phyloP scores from a whole-genome alignment of 2,329 filamentous ascomycete genomes.

The Phaeomoniella chlamydospora region DNA sequence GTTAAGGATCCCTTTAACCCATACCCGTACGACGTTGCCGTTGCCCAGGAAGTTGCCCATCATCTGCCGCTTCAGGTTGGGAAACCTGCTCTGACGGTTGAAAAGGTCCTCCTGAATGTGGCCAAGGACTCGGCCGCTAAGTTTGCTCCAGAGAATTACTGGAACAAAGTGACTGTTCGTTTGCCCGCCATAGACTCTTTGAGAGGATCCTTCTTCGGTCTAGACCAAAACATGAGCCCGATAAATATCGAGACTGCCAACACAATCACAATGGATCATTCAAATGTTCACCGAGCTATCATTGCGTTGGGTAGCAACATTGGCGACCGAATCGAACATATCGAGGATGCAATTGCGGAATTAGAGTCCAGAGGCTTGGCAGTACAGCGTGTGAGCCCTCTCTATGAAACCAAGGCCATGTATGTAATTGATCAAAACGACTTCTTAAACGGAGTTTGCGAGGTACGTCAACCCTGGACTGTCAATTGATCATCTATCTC shows the following conservation, averaged over 20 bases:
- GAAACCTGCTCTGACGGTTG: background rate
- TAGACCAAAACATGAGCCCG: background rate
- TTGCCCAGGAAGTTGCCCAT: background rate
- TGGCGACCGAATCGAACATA: slow-evolving; percentile 69
- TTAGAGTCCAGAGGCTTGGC: slow-evolving; percentile 62
- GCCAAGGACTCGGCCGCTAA: background rate
- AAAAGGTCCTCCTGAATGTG: background rate
- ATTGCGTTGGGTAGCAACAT: slow-evolving; percentile 89
- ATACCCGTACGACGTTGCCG: background rate
- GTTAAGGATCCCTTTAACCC: background rate
- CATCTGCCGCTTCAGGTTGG: background rate
- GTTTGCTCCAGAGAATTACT: slow-evolving; percentile 1
- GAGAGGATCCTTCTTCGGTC: background rate
- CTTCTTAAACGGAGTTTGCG: slow-evolving; percentile 85
- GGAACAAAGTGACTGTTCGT: background rate
- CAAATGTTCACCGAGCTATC: slow-evolving; percentile 44
- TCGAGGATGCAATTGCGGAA: slow-evolving; percentile 67
- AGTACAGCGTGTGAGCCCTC: slow-evolving; percentile 65
- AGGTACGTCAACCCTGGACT: slow-evolving; percentile 38
- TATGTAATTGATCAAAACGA: slow-evolving; percentile 79
- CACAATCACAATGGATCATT: background rate
- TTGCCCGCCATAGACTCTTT: background rate
- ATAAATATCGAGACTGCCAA: background rate
- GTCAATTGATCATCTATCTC: background rate
- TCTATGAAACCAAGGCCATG: slow-evolving; percentile 96